Base-by-base conservation (phyloP, 2,329 filamentous ascomycete genomes). In the Phialocephala subalpina region DNA sequence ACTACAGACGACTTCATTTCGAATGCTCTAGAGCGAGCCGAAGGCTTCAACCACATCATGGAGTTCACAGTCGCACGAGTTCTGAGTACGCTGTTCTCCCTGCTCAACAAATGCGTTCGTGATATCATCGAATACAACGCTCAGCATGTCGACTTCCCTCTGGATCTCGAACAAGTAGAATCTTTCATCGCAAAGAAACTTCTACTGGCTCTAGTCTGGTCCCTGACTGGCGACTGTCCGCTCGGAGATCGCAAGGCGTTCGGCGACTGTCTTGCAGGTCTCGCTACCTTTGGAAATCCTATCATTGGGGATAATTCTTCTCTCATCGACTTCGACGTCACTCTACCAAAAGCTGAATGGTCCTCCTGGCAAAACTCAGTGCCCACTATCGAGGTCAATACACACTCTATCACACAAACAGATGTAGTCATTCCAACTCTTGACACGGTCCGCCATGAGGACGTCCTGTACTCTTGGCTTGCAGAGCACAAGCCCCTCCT, bases 391-490 rank as follows among this genome's bases (percentile, higher is more conserved):
- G 97, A 99, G 78, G 92, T 99, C 79, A 98, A 99, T 78, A 99
- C 97, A 0, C 97, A 99, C 78, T 97, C 95, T 5, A 91, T 99
- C 75, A 97, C 93, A 0, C 94, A 99, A 78, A 99, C 97, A 1
- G 97, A 99, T 78, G 93, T 98, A 47, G 96, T 99, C 68, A 99
- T 99, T 75, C 97, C 96, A 1, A 99, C 96, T 0, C 83, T 99
- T 58, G 96, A 99, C 78, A 99, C 97, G 33, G 92, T 99, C 53
- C 93, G 96, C 35, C 96, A 99, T 74, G 96, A 99, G 79, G 96
- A 98, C 80, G 93, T 99, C n/a, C 85, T 99, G 18, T 99, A 99
- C 82, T 99, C 97, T 3, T 99, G 96, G 96, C 88, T 99, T 53
- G 96, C 97, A 18, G 96, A 99, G 78, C 96, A 99, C 78, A 99